Conservation (phyloP, 768 basidiomycete genomes). For the Inosperma sp. region DNA sequence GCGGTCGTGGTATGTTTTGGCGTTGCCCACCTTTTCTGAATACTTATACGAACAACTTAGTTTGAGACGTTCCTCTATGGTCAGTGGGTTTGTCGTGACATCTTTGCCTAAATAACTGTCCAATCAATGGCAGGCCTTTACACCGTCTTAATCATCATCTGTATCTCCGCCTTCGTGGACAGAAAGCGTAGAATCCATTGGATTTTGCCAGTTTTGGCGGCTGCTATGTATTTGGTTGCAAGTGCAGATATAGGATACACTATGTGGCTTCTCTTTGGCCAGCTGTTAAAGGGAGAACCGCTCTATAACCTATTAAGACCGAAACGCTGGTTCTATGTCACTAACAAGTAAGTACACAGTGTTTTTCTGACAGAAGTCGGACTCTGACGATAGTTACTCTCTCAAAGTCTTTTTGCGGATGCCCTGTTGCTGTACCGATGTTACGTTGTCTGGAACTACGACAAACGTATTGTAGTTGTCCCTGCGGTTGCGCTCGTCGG, state of each 20-base stretch:
- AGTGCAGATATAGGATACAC: constrained; percentile 28
- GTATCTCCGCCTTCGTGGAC: constrained; percentile 26
- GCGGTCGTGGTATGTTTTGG: constrained; percentile 8
- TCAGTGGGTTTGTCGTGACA: background rate
- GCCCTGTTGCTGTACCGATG: constrained; percentile 35
- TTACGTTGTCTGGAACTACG: constrained; percentile 35
- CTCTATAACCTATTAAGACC: constrained; percentile 21
- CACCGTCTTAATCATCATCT: constrained; percentile 30
- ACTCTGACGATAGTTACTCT: background rate
- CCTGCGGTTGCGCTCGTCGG: constrained; percentile 29
- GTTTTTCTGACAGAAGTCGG: background rate
- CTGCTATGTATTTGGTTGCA: constrained; percentile 29
- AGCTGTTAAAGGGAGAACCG: constrained; percentile 12
- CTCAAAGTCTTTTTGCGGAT: constrained; percentile 34
- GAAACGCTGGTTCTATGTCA: constrained; percentile 30
- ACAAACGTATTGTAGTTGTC: constrained; percentile 24
- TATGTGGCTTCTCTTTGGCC: constrained; percentile 24
- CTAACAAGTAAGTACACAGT: constrained; percentile 27
- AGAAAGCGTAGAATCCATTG: constrained; percentile 20
- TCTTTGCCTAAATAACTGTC: background rate
- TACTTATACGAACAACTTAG: background rate
- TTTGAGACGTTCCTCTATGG: constrained; percentile 13
- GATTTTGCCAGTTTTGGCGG: constrained; percentile 24
- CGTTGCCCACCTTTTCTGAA: background rate
- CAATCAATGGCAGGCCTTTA: constrained; percentile 26